Evolutionary conservation across 2,329 filamentous ascomycete species (phyloP).

Genomic region (Penicillium rolfsii): DNA sequence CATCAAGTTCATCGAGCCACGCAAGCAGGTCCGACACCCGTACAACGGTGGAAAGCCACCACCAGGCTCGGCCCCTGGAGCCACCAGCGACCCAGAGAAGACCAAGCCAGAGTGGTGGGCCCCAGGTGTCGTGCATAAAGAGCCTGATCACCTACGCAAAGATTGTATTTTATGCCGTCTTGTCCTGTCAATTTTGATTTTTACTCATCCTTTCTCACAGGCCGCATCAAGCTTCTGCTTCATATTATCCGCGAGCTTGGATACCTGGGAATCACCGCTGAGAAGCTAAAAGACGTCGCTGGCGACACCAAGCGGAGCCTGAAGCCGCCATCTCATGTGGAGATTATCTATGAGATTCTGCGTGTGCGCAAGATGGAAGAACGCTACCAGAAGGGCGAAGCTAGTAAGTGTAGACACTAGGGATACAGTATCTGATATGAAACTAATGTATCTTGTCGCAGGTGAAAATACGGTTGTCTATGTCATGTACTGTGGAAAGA

Average conservation of each 20-base stretch:
- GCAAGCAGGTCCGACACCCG: slow-evolving; percentile 53
- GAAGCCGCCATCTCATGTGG: slow-evolving; percentile 39
- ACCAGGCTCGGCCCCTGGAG: slow-evolving; percentile 39
- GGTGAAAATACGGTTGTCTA: slow-evolving; percentile 43
- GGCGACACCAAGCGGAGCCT: slow-evolving; percentile 45
- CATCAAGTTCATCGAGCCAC: slow-evolving; percentile 53
- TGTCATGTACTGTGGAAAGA: slow-evolving; percentile 43
- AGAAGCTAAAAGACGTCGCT: slow-evolving; percentile 46
- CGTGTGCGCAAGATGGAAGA: slow-evolving; percentile 46
- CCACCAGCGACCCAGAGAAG: slow-evolving; percentile 47
- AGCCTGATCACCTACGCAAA: slow-evolving; percentile 54
- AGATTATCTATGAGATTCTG: slow-evolving; percentile 48
- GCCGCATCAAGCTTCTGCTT: slow-evolving; percentile 43
- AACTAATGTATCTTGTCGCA: slow-evolving; percentile 16
- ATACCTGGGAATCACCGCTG: slow-evolving; percentile 39
- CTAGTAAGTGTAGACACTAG: slow-evolving; percentile 39
- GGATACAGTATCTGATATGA: not conserved
- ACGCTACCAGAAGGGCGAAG: slow-evolving; percentile 45
- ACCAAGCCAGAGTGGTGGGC: slow-evolving; percentile 53
- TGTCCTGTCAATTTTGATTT: not conserved
- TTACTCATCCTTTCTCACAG: slow-evolving; percentile 22
- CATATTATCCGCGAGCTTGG: slow-evolving; percentile 47
- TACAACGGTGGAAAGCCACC: slow-evolving; percentile 51
- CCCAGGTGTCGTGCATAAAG: slow-evolving; percentile 50
- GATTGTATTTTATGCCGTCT: slow-evolving; percentile 43